Evolutionary conservation across 257 asterid species (phyloP).

Genomic region (Solanum paucissectum): DNA sequence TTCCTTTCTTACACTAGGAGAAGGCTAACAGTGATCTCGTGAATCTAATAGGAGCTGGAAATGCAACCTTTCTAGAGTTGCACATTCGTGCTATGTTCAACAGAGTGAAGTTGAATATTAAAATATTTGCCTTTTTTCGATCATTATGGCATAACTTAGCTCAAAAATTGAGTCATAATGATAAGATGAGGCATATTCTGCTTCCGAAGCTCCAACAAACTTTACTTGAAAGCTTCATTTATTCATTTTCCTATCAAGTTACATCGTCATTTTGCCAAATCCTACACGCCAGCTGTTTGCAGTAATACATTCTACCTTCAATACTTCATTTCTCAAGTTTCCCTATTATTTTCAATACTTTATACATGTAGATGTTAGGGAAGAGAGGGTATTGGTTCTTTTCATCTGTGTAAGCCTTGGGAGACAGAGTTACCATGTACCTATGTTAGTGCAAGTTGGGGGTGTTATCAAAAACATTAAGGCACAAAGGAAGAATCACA

Average conservation of each 20-base stretch:
- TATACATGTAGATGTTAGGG: not conserved
- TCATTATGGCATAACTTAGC: not conserved
- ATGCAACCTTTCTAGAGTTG: not conserved
- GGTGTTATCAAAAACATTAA: not conserved
- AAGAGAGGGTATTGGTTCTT: not conserved
- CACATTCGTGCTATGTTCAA: not conserved
- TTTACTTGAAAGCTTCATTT: not conserved
- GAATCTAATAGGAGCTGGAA: not conserved
- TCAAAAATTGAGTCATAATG: not conserved
- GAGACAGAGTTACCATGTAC: not conserved
- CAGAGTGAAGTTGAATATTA: not conserved
- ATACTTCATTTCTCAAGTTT: not conserved
- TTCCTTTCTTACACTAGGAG: not conserved
- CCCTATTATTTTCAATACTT: not conserved
- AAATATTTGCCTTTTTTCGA: not conserved
- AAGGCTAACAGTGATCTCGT: not conserved
- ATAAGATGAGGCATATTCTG: not conserved
- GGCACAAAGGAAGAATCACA: not conserved
- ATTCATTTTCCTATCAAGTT: not conserved
- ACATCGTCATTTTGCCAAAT: not conserved
- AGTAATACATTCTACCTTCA: not conserved
- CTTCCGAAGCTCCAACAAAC: not conserved
- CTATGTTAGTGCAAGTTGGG: not conserved
- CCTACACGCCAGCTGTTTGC: not conserved
- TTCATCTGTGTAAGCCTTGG: not conserved